phyloP scores from a whole-genome alignment of 2,329 filamentous ascomycete genomes.

The Cadophora sp. region DNA sequence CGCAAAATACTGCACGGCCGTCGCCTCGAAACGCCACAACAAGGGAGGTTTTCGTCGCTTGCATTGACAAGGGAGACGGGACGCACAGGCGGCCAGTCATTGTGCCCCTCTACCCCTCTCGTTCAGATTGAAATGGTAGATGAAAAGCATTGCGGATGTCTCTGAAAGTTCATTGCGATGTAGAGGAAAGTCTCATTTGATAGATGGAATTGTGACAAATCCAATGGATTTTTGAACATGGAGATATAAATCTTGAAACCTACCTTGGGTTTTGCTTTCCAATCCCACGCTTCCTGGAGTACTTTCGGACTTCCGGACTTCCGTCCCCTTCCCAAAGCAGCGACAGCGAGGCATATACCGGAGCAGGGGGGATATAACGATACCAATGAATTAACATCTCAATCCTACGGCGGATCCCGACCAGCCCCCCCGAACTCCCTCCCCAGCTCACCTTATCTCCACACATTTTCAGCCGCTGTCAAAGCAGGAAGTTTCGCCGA shows the following conservation, averaged over 20 bases:
- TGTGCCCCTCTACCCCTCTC: background rate
- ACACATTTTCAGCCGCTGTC: constrained; percentile 1
- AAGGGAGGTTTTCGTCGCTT: background rate
- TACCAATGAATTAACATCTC: background rate
- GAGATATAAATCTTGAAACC: constrained; percentile 2
- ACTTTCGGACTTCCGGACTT: background rate
- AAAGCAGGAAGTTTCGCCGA: background rate
- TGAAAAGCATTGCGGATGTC: background rate
- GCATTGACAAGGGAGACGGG: background rate
- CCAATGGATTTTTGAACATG: background rate
- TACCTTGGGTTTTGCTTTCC: background rate
- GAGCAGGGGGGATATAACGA: background rate
- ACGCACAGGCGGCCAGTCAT: background rate
- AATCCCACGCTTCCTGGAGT: background rate
- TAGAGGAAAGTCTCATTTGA: background rate
- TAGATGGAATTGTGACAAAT: background rate
- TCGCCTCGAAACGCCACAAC: constrained; percentile 1
- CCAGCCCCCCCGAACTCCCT: background rate
- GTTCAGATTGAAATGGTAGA: constrained; percentile 1
- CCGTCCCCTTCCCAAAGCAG: background rate
- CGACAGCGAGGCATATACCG: background rate
- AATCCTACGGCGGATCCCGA: background rate
- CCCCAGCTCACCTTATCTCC: constrained; percentile 1
- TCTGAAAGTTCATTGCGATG: background rate
- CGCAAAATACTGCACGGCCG: background rate